These are phyloP conservation scores for Triticum turgidum DNA, from an alignment of 176 grass and related monocot species.

Conservation along the genomic window DNA sequence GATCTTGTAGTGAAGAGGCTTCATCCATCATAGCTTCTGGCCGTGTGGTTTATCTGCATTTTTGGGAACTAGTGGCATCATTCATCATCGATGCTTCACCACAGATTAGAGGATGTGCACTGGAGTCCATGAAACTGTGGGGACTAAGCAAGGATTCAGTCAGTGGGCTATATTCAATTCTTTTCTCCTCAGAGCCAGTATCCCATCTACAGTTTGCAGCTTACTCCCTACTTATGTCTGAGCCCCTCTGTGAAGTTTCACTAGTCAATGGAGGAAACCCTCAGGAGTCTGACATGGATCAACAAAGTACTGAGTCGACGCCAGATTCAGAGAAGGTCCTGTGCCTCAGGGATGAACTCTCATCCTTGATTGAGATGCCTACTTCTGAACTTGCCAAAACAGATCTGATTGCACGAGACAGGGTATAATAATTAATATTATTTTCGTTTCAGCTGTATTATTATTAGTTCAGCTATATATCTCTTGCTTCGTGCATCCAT, in stretches of 20 bases:
- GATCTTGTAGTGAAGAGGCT: slow-evolving; percentile 53
- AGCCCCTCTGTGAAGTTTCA: slow-evolving; percentile 64
- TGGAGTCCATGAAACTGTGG: slow-evolving; percentile 91
- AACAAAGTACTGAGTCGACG: slow-evolving; percentile 27
- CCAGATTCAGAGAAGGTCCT: slow-evolving; percentile 58
- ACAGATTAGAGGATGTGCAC: slow-evolving; percentile 66
- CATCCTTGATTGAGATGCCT: slow-evolving; percentile 62
- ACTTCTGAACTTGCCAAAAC: slow-evolving; percentile 63
- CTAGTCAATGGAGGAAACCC: slow-evolving; percentile 52
- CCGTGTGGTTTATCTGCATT: slow-evolving; percentile 61
- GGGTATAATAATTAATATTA: slow-evolving; percentile 49
- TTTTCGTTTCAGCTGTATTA: neutral
- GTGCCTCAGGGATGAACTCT: slow-evolving; percentile 73
- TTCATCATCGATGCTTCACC: slow-evolving; percentile 62
- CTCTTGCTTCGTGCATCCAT: neutral
- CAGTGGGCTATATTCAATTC: slow-evolving; percentile 76
- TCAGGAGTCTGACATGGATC: slow-evolving; percentile 43
- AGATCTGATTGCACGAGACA: slow-evolving; percentile 55
- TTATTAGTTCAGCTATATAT: neutral
- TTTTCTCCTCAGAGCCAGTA: slow-evolving; percentile 74
- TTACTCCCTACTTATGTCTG: slow-evolving; percentile 76
- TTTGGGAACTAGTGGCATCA: slow-evolving; percentile 89
- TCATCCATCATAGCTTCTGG: slow-evolving; percentile 62
- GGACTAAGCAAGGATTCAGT: slow-evolving; percentile 74
- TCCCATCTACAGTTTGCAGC: slow-evolving; percentile 77